These are phyloP conservation scores for Suillus paluster DNA, from an alignment of 768 basidiomycete genomes.

Conservation along the genomic window DNA sequence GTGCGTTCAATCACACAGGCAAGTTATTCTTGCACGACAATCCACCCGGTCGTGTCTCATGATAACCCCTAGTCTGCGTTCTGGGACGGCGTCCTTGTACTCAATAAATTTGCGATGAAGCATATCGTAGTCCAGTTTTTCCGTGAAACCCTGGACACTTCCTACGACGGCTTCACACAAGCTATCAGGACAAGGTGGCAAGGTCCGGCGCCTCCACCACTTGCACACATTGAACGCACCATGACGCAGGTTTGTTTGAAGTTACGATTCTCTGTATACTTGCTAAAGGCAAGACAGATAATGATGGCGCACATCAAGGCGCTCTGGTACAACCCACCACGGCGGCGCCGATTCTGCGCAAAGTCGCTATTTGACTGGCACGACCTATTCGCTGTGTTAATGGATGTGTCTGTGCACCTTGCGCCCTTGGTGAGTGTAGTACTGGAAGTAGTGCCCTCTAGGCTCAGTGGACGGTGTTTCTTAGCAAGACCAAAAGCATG, in stretches of 20 bases:
- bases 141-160: conserved; percentile 60
- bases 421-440: conserved; percentile 19
- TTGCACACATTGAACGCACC: conserved; percentile 45
- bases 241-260: conserved; percentile 38
- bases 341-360: conserved; percentile 66
- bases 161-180: conserved; percentile 51
- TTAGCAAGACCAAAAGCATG: conserved; percentile 22
- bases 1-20: conserved; percentile 71
- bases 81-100: conserved; percentile 57
- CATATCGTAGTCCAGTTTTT: conserved; percentile 72
- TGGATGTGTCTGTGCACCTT: conserved; percentile 25
- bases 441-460: background rate
- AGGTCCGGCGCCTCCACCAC: conserved; percentile 38
- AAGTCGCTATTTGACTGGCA: conserved; percentile 73
- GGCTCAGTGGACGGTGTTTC: background rate
- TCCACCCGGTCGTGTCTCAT: conserved; percentile 6
- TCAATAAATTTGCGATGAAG: conserved; percentile 51
- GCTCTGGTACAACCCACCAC: conserved; percentile 69
- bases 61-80: conserved; percentile 52
- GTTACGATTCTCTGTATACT: background rate
- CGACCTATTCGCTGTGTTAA: conserved; percentile 53
- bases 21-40: conserved; percentile 16
- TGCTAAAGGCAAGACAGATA: conserved; percentile 43
- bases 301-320: conserved; percentile 61
- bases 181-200: conserved; percentile 44